phyloP scores from a whole-genome alignment of 1,139 yeast genomes.

The Pichia sp. region DNA sequence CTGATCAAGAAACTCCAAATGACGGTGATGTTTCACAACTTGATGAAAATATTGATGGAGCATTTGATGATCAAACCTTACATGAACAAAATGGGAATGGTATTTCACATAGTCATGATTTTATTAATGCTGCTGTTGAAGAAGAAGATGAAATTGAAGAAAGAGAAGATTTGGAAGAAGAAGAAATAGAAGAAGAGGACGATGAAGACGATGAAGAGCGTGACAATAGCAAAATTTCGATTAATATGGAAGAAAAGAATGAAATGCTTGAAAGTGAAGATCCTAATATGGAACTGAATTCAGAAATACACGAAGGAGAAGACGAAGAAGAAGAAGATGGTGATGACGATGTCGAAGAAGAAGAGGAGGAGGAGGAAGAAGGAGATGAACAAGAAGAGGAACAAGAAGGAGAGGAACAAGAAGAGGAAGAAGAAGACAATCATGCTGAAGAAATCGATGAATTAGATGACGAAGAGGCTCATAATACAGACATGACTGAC shows the following conservation, averaged over 20 bases:
- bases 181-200: constrained; percentile 9
- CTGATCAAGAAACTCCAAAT: constrained; percentile 8
- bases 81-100: constrained; percentile 1
- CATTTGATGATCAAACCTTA: constrained; percentile 2
- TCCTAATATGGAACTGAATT: constrained; percentile 9
- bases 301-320: constrained; percentile 2
- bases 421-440: not conserved
- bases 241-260: not conserved
- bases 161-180: constrained; percentile 14
- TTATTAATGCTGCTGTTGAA: constrained; percentile 6
- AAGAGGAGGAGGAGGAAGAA: not conserved
- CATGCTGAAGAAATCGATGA: not conserved
- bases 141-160: constrained; percentile 8
- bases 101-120: constrained; percentile 7
- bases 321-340: constrained; percentile 5
- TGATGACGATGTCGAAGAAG: not conserved
- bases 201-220: constrained; percentile 2
- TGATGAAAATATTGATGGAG: constrained; percentile 10
- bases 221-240: not conserved
- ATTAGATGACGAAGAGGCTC: not conserved
- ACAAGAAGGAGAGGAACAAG: too few species aligned
- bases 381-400: not conserved
- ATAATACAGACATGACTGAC: too few species aligned
- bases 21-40: constrained; percentile 8
- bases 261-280: constrained; percentile 4